A percentile compares a stretch with the other conserved stretches of the same genome.
Conservation (phyloP, 345 rosid genomes). For the Melaleuca quinquenervia region DNA sequence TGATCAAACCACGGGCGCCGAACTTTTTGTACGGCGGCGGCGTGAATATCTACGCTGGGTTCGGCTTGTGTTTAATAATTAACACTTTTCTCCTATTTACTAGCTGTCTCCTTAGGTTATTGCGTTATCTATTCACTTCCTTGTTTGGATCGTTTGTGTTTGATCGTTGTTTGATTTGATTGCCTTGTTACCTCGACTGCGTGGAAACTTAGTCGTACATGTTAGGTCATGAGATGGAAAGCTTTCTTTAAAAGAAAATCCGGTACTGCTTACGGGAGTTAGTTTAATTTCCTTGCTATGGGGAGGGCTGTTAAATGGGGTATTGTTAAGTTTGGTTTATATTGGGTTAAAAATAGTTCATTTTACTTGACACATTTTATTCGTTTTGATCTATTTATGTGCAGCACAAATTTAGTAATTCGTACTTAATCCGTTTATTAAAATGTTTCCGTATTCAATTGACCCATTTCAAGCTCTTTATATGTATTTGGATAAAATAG, state of each 20-base stretch:
- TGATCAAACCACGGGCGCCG: neutral
- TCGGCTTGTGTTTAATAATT: neutral
- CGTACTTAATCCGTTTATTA: neutral
- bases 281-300: neutral
- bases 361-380: no score
- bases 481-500: no score
- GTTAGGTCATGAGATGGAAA: neutral
- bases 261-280: neutral
- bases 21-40: neutral
- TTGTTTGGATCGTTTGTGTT: neutral
- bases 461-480: no score
- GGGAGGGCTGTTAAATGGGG: neutral
- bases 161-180: neutral
- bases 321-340: no score
- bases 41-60: neutral
- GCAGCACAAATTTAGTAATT: no score
- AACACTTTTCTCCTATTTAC: neutral
- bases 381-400: neutral
- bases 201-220: neutral
- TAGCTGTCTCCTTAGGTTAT: neutral
- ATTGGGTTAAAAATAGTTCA: no score
- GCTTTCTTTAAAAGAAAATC: neutral
- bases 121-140: neutral
- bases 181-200: neutral
- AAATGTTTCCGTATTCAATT: rapidly evolving